Evolutionary conservation across 2,329 filamentous ascomycete genomes (phyloP), one percentile per base, ranked within the genome.

Genomic region (Xylaria polymorpha): DNA sequence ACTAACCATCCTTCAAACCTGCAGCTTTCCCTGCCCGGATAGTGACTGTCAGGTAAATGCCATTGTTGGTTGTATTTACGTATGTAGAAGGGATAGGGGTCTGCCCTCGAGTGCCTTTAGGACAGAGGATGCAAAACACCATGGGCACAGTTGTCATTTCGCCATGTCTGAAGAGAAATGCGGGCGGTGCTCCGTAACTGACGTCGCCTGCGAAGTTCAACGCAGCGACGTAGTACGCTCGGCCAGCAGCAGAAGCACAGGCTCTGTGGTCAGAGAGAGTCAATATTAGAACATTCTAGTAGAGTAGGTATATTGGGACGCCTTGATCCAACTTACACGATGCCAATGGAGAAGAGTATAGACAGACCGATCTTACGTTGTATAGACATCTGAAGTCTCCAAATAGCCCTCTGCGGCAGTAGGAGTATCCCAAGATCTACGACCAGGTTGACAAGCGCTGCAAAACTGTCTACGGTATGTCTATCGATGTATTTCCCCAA

Each of bases 351-450:
- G 58, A 75, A 75, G 59, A 75, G 59, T 1, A 73, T 35, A 12
- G 71, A 74, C 14, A 75, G 35, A 3, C 70, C 70, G 25, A 75
- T 61, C 43, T 70, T 74, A 22, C 69, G 66, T 39, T 82, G 82
- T 59, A 77, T 79, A 64, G 84, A 82, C 10, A 83, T 81, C 61
- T 84, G n/a, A n/a, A n/a, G n/a, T n/a, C n/a, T n/a, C n/a, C n/a
- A n/a, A n/a, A n/a, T n/a, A 22, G 83, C 83, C 73, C 81, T 82
- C 70, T 82, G 80, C 69, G 82, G 83, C 32, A 85, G 75, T 65
- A 84, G 79, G 5, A 84, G 74, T 72, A 85, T 84, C 72, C 84
- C 78, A 32, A 83, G 77, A 12, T 80, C 78, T 65, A 83, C 84
- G 69, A 82, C 79, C 77, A 74, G 44, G 44, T 74, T 64, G 41